These are phyloP conservation scores for Termitomyces sp. DNA, from an alignment of 768 basidiomycete genomes.

Conservation along the genomic window DNA sequence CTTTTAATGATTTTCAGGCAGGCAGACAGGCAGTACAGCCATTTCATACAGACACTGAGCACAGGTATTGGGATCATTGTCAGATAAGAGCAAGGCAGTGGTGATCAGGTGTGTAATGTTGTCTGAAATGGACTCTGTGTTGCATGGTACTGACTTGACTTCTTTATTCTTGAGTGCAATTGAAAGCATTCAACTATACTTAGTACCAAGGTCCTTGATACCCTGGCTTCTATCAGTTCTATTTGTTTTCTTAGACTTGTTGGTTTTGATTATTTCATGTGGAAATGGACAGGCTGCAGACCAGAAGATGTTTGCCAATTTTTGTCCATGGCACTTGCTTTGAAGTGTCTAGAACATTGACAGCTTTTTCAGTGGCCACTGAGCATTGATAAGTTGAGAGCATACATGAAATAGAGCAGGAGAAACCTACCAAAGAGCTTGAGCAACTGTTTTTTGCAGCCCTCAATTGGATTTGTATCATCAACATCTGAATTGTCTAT, in stretches of 20 bases:
- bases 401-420: neutral
- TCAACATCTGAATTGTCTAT: neutral
- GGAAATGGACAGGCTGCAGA: neutral
- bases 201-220: neutral
- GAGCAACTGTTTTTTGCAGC: neutral
- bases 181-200: neutral
- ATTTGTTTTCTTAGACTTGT: neutral
- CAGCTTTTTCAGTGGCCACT: neutral
- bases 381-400: neutral
- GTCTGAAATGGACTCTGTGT: neutral
- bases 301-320: neutral
- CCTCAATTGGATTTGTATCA: neutral
- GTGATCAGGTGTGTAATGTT: neutral
- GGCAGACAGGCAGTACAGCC: neutral
- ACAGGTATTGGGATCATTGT: neutral
- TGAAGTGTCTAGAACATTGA: neutral
- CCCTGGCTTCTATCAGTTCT: neutral
- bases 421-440: neutral
- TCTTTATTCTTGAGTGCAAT: neutral
- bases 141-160: neutral
- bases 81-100: neutral
- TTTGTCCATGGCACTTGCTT: neutral
- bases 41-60: neutral
- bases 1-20: too few species aligned
- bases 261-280: neutral